Evolutionary conservation across 1,139 yeast species (phyloP), one percentile per base, ranked within the genome.

Genomic region (Yamadazyma pseudoaaseri): DNA sequence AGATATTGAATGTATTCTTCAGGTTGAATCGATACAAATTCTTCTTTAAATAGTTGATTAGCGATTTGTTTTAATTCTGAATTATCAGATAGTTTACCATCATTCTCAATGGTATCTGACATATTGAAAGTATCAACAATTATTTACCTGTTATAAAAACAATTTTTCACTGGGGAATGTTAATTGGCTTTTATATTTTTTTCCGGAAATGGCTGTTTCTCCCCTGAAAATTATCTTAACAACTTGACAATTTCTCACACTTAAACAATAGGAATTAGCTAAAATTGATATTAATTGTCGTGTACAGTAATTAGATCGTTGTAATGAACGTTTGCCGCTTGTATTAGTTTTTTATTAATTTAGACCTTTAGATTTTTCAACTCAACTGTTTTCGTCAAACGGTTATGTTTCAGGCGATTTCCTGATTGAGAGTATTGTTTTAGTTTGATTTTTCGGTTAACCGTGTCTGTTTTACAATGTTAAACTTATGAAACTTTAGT

Each of bases 1-100:
- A 70, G 48, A 37, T 64, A 68, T 47, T 66, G 74, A 27, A 71
- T 67, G 43, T 70, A 70, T 42, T 70, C 76, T 41, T 68, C 72
- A 2, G 73, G 74, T 37, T 60, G 62, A 29, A 70, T 64, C 25
- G 71, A 62, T 5, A 67, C 66, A 41, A 69, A 69, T 34, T 65
- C 63, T 39, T 66, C 73, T 16, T 58, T 47, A 48, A 52, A 68
- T 20, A 69, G 52, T 39, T 62, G 60, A 10, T 27, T 26, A n/a
- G 74, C 74, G 26, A 65, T 66, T 6, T 62, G 67, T 12, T 45
- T 29, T 18, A 34, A 27, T 23, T 44, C 48, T 3, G 29, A 4
- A 12, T 12, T 12, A 13, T 25, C 16, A 11, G 27, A 24, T 5
- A n/a, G 11, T 6, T 24, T 11, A 12, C n/a, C 30, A 17, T 16